Conservation (phyloP, 2,329 filamentous ascomycete species). For the Aspergillus japonicus region DNA sequence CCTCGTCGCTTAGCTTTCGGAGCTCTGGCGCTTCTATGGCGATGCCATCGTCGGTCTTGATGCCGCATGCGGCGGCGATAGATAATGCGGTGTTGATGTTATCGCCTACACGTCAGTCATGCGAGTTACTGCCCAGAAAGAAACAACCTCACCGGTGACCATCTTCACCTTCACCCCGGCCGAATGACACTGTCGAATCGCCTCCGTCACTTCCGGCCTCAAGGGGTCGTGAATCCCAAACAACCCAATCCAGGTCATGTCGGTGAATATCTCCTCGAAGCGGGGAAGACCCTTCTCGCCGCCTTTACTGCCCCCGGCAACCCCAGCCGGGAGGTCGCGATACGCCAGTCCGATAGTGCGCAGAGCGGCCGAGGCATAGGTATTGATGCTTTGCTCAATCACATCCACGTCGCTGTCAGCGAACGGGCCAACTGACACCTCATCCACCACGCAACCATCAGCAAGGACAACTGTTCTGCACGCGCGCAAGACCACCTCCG, state of each 20-base stretch:
- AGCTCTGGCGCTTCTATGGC: slow-evolving; percentile 67
- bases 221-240: slow-evolving; percentile 8
- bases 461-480: slow-evolving; percentile 21
- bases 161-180: slow-evolving; percentile 53
- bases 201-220: slow-evolving; percentile 1
- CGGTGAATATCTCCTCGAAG: neutral
- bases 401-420: no score
- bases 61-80: slow-evolving; percentile 69
- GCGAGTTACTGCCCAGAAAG: slow-evolving; percentile 56
- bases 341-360: slow-evolving; percentile 67
- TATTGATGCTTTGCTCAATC: no score
- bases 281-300: neutral
- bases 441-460: slow-evolving; percentile 15
- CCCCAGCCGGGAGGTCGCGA: slow-evolving; percentile 61
- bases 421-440: neutral
- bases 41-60: slow-evolving; percentile 56
- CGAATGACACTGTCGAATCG: slow-evolving; percentile 2
- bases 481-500: slow-evolving; percentile 33
- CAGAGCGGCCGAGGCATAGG: neutral
- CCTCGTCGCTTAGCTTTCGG: slow-evolving; percentile 55
- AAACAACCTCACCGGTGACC: slow-evolving; percentile 13
- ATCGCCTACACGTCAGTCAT: slow-evolving; percentile 65
- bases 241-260: slow-evolving; percentile 4
- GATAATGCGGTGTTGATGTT: slow-evolving; percentile 69
- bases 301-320: neutral